Evolutionary conservation across 495 filamentous ascomycete genomes (phyloP), one percentile per base, ranked within the genome.

Genomic region (Penicillium soppii): DNA sequence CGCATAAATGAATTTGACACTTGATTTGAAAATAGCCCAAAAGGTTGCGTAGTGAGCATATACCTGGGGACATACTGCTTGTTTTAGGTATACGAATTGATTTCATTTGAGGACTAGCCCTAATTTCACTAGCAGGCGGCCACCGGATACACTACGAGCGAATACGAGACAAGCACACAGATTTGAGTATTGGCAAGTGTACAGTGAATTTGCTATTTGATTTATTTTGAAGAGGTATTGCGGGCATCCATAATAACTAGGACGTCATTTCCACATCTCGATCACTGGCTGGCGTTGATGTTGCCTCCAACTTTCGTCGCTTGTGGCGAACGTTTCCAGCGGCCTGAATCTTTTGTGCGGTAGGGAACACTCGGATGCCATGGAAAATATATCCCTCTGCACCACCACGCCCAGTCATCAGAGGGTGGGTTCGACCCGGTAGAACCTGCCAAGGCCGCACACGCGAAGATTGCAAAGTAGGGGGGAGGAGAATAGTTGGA

Each of bases 351-450:
- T 77, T 85, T 7, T 87, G 88, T 54, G 87, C 77, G 0, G 85
- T 82, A 2, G 95, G 94, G 29, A 90, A 67, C 7, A 94, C 92
- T 52, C 84, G 82, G 53, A 85, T 88, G 5, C 74, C 95, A 52
- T 88, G 89, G 60, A 97, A 94, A 16, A 98, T 68, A 67, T 87
- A 97, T 4, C 94, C 94, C 68, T 97, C 91, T 0, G 91, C 83
- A 1, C 94, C 92, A 22, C 94, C 94, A 17, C 82, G 79, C 41
- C 82, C 80, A 36, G 88, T 94, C 94, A 98, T 98, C 29, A 92
- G 59, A 15, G 94, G 94, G 71, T 98, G 94, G 47, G 94, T 97
- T 40, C 94, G 75, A 3, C 91, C 90, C 0, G 94, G 95, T 23
- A 97, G 70, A 1, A 96, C 91, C 73, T 98, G 94, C 87, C 88